Conservation (phyloP, 208 protist species). For the Novymonas esmeraldas region DNA sequence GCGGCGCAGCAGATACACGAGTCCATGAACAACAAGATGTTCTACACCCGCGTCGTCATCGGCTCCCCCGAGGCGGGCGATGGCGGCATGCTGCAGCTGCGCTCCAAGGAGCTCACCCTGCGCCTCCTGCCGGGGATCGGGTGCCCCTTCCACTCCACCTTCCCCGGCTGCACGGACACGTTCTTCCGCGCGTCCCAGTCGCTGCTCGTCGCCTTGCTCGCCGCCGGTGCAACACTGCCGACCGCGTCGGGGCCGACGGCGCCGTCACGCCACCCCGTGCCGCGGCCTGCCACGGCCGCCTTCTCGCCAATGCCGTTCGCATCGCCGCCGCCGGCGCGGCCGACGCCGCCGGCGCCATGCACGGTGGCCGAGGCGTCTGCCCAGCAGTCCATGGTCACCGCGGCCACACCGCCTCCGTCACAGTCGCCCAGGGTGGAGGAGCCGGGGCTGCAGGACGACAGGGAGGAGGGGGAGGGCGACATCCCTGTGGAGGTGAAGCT, state of each 20-base stretch:
- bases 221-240: not conserved
- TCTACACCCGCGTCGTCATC: constrained; percentile 13
- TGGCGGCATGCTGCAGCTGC: not conserved
- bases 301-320: not conserved
- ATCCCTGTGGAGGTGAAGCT: constrained; percentile 16
- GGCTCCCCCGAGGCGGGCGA: constrained; percentile 9
- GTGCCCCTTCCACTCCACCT: constrained; percentile 38
- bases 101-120: constrained; percentile 28
- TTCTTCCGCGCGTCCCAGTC: constrained; percentile 19
- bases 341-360: no score
- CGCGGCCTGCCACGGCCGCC: not conserved
- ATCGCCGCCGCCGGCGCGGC: not conserved
- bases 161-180: constrained; percentile 22
- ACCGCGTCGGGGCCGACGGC: no score
- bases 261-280: not conserved
- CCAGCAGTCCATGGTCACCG: no score
- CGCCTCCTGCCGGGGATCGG: constrained; percentile 12
- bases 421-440: no score
- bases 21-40: constrained; percentile 15
- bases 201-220: constrained; percentile 11
- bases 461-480: constrained; percentile 20
- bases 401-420: no score
- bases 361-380: no score
- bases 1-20: constrained; percentile 23
- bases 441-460: no score